Conservation (phyloP, 1,284 basidiomycete genomes). For the Malassezia furfur region DNA sequence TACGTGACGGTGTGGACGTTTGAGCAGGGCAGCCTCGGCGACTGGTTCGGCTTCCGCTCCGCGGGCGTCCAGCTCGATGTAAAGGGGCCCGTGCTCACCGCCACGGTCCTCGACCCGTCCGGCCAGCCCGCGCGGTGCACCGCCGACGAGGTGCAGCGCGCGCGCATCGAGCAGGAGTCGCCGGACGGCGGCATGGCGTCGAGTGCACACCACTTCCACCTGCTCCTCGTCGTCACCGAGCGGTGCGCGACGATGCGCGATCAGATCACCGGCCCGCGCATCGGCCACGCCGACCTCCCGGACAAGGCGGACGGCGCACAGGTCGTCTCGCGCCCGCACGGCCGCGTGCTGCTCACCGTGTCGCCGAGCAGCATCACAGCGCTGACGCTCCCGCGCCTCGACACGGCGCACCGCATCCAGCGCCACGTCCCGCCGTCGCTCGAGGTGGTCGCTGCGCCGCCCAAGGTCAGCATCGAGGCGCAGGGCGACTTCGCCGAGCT, state of each 20-base stretch:
- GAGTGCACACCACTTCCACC: constrained; percentile 2
- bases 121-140: constrained; percentile 14
- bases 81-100: not conserved
- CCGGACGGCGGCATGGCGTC: not conserved
- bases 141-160: constrained; percentile 5
- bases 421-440: constrained; percentile 28
- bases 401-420: constrained; percentile 29
- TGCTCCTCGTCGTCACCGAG: constrained; percentile 14
- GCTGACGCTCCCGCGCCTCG: constrained; percentile 30
- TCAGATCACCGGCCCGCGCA: constrained; percentile 27
- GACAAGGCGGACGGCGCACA: constrained; percentile 27
- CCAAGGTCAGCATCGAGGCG: constrained; percentile 21
- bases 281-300: constrained; percentile 25
- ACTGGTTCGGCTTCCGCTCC: constrained; percentile 27
- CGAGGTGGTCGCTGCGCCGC: constrained; percentile 14
- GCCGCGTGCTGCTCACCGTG: constrained; percentile 26
- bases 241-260: constrained; percentile 9
- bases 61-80: constrained; percentile 1
- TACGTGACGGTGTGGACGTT: constrained; percentile 36
- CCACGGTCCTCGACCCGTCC: constrained; percentile 25
- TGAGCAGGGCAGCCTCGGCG: constrained; percentile 22
- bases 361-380: constrained; percentile 28
- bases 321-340: constrained; percentile 24
- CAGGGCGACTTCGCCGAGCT: constrained; percentile 40
- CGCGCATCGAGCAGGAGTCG: constrained; percentile 9